phyloP scores from a whole-genome alignment of 495 filamentous ascomycete genomes.

The Cercophora sp. region DNA sequence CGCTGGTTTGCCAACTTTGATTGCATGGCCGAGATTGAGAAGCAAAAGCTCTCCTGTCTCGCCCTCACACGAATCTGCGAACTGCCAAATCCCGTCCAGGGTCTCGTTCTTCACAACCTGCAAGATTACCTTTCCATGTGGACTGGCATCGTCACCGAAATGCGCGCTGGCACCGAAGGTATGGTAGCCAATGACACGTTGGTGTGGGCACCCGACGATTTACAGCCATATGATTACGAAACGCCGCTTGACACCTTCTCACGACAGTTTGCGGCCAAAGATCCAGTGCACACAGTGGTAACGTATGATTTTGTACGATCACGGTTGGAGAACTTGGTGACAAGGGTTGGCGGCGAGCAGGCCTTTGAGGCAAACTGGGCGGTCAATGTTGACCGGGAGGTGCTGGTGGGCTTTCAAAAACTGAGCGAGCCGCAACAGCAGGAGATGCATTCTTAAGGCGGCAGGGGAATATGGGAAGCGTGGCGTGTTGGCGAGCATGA shows the following conservation, averaged over 20 bases:
- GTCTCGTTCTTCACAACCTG: constrained; percentile 40
- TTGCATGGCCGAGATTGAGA: constrained; percentile 66
- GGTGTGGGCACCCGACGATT: constrained; percentile 40
- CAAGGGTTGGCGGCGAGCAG: constrained; percentile 63
- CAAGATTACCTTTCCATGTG: constrained; percentile 55
- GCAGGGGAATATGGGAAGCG: constrained; percentile 3
- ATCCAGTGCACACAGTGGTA: constrained; percentile 68
- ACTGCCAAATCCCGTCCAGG: constrained; percentile 50
- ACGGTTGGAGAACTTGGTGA: constrained; percentile 61
- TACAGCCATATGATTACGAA: constrained; percentile 62
- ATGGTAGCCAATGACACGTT: constrained; percentile 18
- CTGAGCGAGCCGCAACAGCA: constrained; percentile 23
- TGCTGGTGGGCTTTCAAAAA: constrained; percentile 61
- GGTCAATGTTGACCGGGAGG: constrained; percentile 82
- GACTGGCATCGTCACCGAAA: constrained; percentile 43
- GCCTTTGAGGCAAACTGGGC: constrained; percentile 73
- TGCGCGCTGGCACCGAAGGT: constrained; percentile 28
- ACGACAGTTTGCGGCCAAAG: constrained; percentile 52
- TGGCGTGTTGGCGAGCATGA: too few relatives aligned
- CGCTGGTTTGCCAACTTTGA: constrained; percentile 92
- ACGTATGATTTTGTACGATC: constrained; percentile 67
- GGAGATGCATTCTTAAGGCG: too few relatives aligned
- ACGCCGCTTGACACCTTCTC: constrained; percentile 54
- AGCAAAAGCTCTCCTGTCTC: constrained; percentile 77
- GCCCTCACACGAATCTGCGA: constrained; percentile 78